Conservation (phyloP, 495 filamentous ascomycete genomes). For the Xylaria telfairii region DNA sequence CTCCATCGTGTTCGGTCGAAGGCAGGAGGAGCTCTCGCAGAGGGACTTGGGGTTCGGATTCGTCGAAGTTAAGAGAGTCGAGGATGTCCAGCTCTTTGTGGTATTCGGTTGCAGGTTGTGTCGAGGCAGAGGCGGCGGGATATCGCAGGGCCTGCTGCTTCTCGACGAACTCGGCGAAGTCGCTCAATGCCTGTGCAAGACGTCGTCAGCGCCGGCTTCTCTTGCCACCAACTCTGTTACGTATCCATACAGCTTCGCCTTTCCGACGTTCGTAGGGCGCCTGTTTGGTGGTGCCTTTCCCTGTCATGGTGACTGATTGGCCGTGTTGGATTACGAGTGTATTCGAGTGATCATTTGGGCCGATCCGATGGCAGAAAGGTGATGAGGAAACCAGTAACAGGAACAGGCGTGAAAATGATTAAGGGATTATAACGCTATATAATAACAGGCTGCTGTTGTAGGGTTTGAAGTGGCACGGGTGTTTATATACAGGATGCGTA, state of each 20-base stretch:
- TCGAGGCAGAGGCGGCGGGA: constrained; percentile 42
- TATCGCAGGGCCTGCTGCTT: constrained; percentile 79
- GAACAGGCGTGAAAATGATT: not conserved
- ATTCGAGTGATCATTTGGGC: constrained; percentile 40
- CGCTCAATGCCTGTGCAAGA: constrained; percentile 76
- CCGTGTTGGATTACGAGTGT: constrained; percentile 28
- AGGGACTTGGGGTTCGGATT: constrained; percentile 69
- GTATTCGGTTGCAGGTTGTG: constrained; percentile 54
- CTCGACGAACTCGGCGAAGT: constrained; percentile 98
- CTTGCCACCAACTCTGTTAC: not conserved
- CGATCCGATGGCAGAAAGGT: not conserved
- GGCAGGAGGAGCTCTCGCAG: constrained; percentile 77
- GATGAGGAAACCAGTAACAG: not conserved
- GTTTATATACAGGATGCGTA: constrained; percentile 12
- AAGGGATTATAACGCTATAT: not conserved
- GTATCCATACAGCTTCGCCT: constrained; percentile 74
- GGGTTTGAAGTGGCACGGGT: not conserved
- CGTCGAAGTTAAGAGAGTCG: constrained; percentile 81
- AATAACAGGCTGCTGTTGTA: not conserved
- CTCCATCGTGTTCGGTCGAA: constrained; percentile 60
- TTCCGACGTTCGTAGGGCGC: constrained; percentile 77
- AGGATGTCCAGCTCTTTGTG: constrained; percentile 91
- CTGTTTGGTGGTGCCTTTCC: constrained; percentile 62
- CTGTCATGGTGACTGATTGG: constrained; percentile 52
- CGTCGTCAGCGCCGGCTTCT: constrained; percentile 5